Evolutionary conservation across 148 eudicot genomes (phyloP).

Genomic region (Hydrangea macrophylla): DNA sequence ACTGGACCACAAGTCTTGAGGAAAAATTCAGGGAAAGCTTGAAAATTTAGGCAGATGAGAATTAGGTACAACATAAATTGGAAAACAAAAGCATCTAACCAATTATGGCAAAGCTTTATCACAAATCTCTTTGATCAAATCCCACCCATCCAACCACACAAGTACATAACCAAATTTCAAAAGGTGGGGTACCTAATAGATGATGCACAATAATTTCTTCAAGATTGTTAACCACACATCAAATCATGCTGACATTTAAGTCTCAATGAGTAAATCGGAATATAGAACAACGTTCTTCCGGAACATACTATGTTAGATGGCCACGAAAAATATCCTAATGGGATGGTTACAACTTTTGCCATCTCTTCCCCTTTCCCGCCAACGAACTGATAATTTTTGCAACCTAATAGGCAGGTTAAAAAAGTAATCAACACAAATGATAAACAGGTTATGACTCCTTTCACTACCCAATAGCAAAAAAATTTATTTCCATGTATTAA

Average conservation of each 20-base stretch:
- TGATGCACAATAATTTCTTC: neutral
- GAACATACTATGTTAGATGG: neutral
- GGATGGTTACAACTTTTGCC: neutral
- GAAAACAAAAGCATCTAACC: neutral
- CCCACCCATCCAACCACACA: neutral
- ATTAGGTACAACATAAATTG: neutral
- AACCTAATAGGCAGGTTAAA: neutral
- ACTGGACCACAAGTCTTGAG: neutral
- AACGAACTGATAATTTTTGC: neutral
- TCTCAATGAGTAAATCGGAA: neutral
- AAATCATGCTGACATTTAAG: neutral
- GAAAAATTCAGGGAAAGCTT: neutral
- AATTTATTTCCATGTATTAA: neutral
- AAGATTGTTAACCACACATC: neutral
- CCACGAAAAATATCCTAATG: neutral
- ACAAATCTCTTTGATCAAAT: neutral
- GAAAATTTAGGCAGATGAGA: neutral
- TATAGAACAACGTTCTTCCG: neutral
- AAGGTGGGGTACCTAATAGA: constrained; percentile 5
- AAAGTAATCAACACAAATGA: neutral
- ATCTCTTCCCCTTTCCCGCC: neutral
- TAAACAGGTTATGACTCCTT: neutral
- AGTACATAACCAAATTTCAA: neutral
- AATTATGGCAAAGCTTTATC: neutral
- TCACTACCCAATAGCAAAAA: neutral